phyloP scores from a whole-genome alignment of 2,329 filamentous ascomycete genomes.

The Penicillium oxalicum region DNA sequence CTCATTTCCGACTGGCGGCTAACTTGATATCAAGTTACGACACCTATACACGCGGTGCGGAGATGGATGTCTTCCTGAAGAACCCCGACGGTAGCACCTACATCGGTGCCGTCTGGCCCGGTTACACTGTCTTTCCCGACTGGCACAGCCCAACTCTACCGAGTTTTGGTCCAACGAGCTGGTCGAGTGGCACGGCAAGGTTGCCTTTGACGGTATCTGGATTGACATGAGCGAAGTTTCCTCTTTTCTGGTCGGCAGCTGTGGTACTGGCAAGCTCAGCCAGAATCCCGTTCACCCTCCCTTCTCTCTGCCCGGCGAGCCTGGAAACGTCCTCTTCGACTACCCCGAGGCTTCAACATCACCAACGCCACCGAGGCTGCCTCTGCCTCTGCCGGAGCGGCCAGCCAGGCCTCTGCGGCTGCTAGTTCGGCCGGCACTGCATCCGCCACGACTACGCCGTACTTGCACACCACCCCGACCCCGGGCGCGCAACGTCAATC shows the following conservation, averaged over 20 bases:
- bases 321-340: conserved; percentile 52
- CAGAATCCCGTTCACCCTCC: conserved; percentile 64
- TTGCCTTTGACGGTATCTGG: conserved; percentile 52
- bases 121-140: conserved; percentile 57
- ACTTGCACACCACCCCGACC: conserved; percentile 56
- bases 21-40: conserved; percentile 44
- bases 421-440: conserved; percentile 25
- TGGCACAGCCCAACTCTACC: conserved; percentile 54
- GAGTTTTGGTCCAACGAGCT: conserved; percentile 57
- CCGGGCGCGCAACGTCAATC: conserved; percentile 61
- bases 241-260: conserved; percentile 65
- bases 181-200: conserved; percentile 46
- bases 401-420: conserved; percentile 45
- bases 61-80: conserved; percentile 45
- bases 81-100: conserved; percentile 52
- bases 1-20: conserved; percentile 1
- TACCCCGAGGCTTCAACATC: conserved; percentile 65
- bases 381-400: conserved; percentile 50
- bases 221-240: conserved; percentile 59
- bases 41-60: conserved; percentile 47
- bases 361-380: conserved; percentile 64
- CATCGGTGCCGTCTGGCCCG: conserved; percentile 52
- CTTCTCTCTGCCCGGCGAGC: conserved; percentile 60
- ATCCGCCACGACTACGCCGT: conserved; percentile 40
- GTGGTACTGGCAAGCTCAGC: conserved; percentile 59